Percentiles rank a stretch among this genome's conserved stretches.
Evolutionary conservation across 83 land plant species (phyloP).

Genomic region (Thuja plicata): DNA sequence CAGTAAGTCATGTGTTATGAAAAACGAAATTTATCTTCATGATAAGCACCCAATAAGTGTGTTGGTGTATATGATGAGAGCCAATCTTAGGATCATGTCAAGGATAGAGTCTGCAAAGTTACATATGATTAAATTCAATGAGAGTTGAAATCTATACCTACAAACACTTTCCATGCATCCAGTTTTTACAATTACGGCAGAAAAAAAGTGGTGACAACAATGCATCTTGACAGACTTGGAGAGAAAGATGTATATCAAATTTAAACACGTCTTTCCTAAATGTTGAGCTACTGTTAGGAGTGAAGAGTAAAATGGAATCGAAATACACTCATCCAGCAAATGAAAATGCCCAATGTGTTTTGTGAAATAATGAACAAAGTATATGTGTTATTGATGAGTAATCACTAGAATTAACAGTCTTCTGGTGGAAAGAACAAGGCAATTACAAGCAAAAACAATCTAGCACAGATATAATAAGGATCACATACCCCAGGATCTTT

Average conservation of each 20-base stretch:
- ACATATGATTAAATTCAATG: neutral
- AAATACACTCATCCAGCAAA: neutral
- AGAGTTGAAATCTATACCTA: neutral
- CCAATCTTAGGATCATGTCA: neutral
- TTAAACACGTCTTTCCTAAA: neutral
- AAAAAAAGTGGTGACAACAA: neutral
- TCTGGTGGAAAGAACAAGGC: neutral
- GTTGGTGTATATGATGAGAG: neutral
- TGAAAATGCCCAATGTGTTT: neutral
- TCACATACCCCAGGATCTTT: constrained; percentile 51
- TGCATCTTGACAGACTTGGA: neutral
- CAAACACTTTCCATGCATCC: neutral
- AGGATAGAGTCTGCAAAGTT: neutral
- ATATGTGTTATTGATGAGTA: neutral
- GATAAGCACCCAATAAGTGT: neutral
- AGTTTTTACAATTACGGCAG: neutral
- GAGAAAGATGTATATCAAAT: neutral
- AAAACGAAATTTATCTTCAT: neutral
- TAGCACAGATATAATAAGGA: neutral
- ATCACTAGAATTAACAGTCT: neutral
- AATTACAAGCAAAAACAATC: neutral
- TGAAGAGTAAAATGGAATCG: neutral
- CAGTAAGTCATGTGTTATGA: neutral
- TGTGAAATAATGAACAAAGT: neutral
- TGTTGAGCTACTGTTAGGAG: neutral